phyloP scores from a whole-genome alignment of 2,329 filamentous ascomycete species.

The Clonostachys sp. region DNA sequence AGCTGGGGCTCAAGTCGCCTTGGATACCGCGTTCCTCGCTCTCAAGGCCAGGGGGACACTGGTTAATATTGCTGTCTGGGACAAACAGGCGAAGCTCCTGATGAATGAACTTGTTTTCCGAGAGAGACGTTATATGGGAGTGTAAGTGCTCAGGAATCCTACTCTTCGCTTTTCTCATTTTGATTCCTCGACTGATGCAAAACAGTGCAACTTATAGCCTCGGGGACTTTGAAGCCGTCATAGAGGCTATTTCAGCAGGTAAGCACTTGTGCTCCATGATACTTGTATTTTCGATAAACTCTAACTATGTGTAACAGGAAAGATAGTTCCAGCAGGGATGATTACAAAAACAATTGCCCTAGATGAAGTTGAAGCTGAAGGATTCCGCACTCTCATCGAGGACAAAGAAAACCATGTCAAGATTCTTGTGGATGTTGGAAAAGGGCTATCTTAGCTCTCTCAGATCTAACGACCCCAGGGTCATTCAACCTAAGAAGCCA shows the following conservation, averaged over 20 bases:
- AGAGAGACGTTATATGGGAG: conserved; percentile 11
- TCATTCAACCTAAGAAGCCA: too few relatives aligned
- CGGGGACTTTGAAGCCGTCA: conserved; percentile 51
- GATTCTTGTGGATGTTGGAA: conserved; percentile 45
- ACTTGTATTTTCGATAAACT: not conserved
- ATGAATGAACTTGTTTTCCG: conserved; percentile 14
- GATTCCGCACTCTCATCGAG: conserved; percentile 50
- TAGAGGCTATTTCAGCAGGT: conserved; percentile 35
- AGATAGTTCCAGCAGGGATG: conserved; percentile 49
- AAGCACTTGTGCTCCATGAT: not conserved
- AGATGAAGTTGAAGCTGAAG: conserved; percentile 50
- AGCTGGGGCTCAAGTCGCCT: conserved; percentile 49
- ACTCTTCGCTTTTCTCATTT: too few relatives aligned
- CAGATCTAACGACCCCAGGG: too few relatives aligned
- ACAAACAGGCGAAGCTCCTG: conserved; percentile 43
- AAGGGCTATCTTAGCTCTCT: not conserved
- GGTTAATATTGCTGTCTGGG: conserved; percentile 63
- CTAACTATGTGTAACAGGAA: conserved; percentile 21
- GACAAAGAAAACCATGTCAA: conserved; percentile 61
- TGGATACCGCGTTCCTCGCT: conserved; percentile 37
- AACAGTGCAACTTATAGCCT: conserved; percentile 23
- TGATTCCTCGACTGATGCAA: too few relatives aligned
- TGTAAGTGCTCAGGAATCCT: conserved; percentile 6
- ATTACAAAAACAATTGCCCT: conserved; percentile 55
- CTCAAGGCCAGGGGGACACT: conserved; percentile 50